These are phyloP conservation scores for Panellus pusillus DNA, from an alignment of 768 basidiomycete species.

Conservation along the genomic window DNA sequence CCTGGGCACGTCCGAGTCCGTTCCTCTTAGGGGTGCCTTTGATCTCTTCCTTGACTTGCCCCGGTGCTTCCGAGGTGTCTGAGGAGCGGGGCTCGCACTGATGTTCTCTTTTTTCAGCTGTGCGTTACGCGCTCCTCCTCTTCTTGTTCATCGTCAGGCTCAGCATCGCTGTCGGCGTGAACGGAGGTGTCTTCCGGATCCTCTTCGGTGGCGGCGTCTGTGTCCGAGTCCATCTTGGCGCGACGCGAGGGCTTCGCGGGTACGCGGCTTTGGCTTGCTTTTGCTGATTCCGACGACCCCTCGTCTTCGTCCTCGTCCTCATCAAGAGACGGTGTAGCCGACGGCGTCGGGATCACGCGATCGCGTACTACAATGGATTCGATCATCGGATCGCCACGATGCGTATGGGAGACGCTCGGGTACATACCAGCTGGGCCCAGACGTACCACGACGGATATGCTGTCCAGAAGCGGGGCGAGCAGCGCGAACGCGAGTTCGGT, in stretches of 20 bases:
- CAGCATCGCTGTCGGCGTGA: no score
- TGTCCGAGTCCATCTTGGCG: constrained; percentile 12
- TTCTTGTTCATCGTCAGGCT: neutral
- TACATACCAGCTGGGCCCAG: constrained; percentile 11
- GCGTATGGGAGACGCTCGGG: neutral
- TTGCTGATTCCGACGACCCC: neutral
- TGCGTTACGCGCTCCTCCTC: neutral
- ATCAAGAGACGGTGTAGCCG: constrained; percentile 13
- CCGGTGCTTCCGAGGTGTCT: no score
- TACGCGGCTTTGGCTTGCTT: neutral
- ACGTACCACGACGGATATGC: neutral
- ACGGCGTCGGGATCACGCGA: constrained; percentile 14
- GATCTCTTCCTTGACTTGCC: no score
- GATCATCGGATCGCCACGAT: constrained; percentile 5
- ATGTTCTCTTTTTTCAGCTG: no score
- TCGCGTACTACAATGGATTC: neutral
- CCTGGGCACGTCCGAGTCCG: no score
- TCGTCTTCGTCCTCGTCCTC: constrained; percentile 6
- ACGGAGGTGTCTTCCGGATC: no score
- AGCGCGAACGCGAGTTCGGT: constrained; percentile 14
- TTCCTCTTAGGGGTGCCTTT: no score
- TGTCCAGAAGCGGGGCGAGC: constrained; percentile 14
- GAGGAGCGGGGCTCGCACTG: no score
- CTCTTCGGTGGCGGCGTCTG: no score
- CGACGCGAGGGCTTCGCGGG: neutral